Evolutionary conservation across 139 green algal species (phyloP).

Genomic region (Coccomyxa sp.): DNA sequence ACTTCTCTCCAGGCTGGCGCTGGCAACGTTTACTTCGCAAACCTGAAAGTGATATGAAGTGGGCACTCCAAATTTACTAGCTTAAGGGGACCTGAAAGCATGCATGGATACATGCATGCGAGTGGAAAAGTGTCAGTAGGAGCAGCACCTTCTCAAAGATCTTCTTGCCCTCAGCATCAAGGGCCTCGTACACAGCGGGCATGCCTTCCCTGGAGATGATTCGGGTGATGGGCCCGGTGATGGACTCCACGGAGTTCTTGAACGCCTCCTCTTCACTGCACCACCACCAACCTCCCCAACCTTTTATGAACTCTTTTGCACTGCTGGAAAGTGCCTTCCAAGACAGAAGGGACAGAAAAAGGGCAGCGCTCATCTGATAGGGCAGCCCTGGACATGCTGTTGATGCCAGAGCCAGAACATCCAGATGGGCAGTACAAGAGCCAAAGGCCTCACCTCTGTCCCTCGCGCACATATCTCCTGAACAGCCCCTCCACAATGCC

Average conservation of each 20-base stretch:
- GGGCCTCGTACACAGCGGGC: slow-evolving; percentile 89
- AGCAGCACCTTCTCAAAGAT: slow-evolving; percentile 48
- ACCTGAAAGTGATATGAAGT: too few relatives aligned
- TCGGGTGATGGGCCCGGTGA: slow-evolving; percentile 92
- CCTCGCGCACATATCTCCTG: slow-evolving; percentile 79
- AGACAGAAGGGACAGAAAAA: too few relatives aligned
- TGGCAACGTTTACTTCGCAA: too few relatives aligned
- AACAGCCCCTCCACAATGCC: slow-evolving; percentile 98
- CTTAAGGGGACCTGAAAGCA: too few relatives aligned
- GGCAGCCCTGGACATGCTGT: neutral
- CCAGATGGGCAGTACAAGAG: neutral
- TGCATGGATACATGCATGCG: too few relatives aligned
- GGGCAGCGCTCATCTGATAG: too few relatives aligned
- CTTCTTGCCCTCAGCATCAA: slow-evolving; percentile 84
- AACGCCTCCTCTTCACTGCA: slow-evolving; percentile 90
- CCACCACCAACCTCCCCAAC: neutral
- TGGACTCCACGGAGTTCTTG: slow-evolving; percentile 93
- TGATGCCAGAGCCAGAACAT: neutral
- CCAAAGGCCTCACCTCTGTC: slow-evolving; percentile 54
- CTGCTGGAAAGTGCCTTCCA: too few relatives aligned
- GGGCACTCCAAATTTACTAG: too few relatives aligned
- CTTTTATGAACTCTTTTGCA: neutral
- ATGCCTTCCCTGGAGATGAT: slow-evolving; percentile 97
- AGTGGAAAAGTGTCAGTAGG: too few relatives aligned
- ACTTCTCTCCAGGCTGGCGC: too few relatives aligned